Evolutionary conservation across 495 filamentous ascomycete genomes (phyloP), one percentile per base, ranked within the genome.

Genomic region (Articulospora tetracladia): DNA sequence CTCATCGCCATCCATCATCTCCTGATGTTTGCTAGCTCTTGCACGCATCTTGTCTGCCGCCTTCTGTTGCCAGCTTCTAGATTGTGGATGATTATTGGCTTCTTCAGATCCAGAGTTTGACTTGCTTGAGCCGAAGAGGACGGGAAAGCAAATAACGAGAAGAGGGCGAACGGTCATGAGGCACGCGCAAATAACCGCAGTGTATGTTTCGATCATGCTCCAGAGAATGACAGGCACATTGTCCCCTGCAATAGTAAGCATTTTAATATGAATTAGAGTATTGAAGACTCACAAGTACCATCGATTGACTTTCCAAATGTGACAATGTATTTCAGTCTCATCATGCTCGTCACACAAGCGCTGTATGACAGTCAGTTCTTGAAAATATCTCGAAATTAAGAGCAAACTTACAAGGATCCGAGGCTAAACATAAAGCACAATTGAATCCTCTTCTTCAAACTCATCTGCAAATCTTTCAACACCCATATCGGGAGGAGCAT

Each of bases 351-450:
- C 13, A 64, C 53, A 36, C 61, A 64, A 20, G 50, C 51, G 51
- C 60, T 63, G 0, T 25, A 46, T n/a, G 26, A 17, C 12, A 41
- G 23, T 22, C 15, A 17, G 17, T 2, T 24, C 19, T 24, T 4
- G 4, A 27, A 23, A 7, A 8, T 8, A 12, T 49, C 20, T 13
- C 46, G 8, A 23, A 25, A 12, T 11, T 32, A 8, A 39, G n/a
- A 3, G 44, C 71, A 63, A 3, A 75, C 67, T 59, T 74, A 71
- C 57, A 77, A 75, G 36, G 74, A 67, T 36, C 76, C 76, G 13
- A 79, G 58, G 30, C 68, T 69, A 62, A 79, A 79, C 74, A 79
- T 79, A 59, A 74, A 56, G 12, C 71, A 68, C 53, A 76, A 71
- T 24, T 66, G 69, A 7, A 73, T 23, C 54, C 69, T 77, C 59